phyloP scores from a whole-genome alignment of 2,329 filamentous ascomycete genomes.

The Aspergillus glaucus region DNA sequence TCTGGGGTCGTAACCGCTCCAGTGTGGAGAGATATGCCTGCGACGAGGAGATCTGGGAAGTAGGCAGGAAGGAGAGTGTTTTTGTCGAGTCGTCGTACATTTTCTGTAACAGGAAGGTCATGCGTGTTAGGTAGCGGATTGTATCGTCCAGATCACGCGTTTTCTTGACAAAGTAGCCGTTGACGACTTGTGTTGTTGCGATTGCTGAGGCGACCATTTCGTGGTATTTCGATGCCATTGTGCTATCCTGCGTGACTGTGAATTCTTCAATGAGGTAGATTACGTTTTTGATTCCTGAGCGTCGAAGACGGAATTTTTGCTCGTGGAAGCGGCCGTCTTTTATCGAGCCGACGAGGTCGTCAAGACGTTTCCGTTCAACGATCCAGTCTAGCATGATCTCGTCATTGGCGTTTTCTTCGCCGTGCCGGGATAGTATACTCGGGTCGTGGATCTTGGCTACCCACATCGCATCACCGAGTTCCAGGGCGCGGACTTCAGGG shows the following conservation, averaged over 20 bases:
- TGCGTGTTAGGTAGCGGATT: constrained; percentile 65
- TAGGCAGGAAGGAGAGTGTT: constrained; percentile 59
- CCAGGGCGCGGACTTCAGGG: constrained; percentile 61
- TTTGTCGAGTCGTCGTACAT: constrained; percentile 44
- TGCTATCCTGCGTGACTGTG: constrained; percentile 49
- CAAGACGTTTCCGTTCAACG: constrained; percentile 71
- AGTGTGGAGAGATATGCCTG: constrained; percentile 62
- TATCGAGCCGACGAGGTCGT: constrained; percentile 73
- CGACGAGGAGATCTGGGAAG: constrained; percentile 50
- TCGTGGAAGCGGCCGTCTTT: constrained; percentile 78
- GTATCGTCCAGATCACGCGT: constrained; percentile 72
- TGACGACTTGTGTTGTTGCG: constrained; percentile 69
- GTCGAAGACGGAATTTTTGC: constrained; percentile 72
- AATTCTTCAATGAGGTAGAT: constrained; percentile 75
- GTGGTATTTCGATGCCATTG: constrained; percentile 46
- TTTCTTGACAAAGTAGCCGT: constrained; percentile 71
- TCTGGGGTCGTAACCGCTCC: constrained; percentile 49
- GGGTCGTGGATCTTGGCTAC: constrained; percentile 65
- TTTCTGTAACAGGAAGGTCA: constrained; percentile 62
- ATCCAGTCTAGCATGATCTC: constrained; percentile 76
- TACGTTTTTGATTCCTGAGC: constrained; percentile 68
- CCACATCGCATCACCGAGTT: constrained; percentile 73
- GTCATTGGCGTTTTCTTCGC: constrained; percentile 50
- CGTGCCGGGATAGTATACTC: constrained; percentile 47
- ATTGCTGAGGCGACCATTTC: constrained; percentile 67